A percentile compares a stretch with the other conserved stretches of the same genome.
Evolutionary conservation across 2,329 filamentous ascomycete genomes (phyloP).

Genomic region (Trichophyton simii): DNA sequence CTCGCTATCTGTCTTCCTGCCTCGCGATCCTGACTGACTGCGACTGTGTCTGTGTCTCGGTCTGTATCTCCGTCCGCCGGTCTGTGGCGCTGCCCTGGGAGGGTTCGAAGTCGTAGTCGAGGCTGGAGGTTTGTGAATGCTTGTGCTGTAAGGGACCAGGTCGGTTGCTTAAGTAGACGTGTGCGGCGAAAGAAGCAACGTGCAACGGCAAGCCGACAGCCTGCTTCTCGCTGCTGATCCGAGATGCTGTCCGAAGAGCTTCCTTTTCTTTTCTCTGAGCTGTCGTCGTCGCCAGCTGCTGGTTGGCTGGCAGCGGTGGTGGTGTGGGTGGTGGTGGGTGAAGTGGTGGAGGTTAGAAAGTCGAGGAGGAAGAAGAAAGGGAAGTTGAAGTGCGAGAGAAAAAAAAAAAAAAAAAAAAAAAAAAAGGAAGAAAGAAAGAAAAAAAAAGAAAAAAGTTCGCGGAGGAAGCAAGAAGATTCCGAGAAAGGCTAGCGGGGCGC

Average conservation of each 20-base stretch:
- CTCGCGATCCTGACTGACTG: background rate
- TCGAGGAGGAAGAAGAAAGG: background rate
- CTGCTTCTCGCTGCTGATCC: too few relatives aligned
- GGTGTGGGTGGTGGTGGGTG: background rate
- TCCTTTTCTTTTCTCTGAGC: background rate
- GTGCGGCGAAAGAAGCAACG: background rate
- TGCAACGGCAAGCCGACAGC: background rate
- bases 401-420: slow-evolving; percentile 3
- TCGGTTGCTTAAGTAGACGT: background rate
- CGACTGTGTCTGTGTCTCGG: background rate
- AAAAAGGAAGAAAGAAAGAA: slow-evolving; percentile 2
- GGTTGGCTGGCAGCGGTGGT: background rate
- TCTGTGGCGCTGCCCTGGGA: background rate
- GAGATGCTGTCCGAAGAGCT: background rate
- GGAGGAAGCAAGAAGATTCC: background rate
- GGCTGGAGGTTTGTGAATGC: background rate
- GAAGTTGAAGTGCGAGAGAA: background rate
- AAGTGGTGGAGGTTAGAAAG: background rate
- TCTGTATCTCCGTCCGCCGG: background rate
- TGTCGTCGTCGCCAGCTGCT: slow-evolving; percentile 1
- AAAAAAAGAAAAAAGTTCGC: slow-evolving; percentile 4
- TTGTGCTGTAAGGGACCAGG: background rate
- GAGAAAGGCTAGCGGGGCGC: slow-evolving; percentile 2
- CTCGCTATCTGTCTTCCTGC: background rate
- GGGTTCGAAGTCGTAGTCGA: background rate